phyloP scores from a whole-genome alignment of 2,329 filamentous ascomycete genomes.

The Penicillium sp. region DNA sequence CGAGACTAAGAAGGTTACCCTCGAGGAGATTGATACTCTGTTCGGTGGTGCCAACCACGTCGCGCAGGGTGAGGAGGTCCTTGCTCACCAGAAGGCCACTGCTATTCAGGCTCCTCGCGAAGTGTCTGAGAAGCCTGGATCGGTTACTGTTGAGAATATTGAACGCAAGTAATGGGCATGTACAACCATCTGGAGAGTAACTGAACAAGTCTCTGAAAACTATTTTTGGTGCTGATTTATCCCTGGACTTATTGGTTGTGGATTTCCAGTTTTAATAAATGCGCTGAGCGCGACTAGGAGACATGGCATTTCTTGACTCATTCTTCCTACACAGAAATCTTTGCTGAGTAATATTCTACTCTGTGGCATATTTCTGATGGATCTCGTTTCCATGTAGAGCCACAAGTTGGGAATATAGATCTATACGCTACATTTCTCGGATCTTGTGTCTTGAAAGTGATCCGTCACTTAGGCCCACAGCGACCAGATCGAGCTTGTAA shows the following conservation, averaged over 20 bases:
- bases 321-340: neutral
- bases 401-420: neutral
- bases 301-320: neutral
- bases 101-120: conserved; percentile 12
- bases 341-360: neutral
- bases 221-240: neutral
- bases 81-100: conserved; percentile 33
- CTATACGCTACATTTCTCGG: neutral
- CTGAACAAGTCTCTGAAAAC: neutral
- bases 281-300: conserved; percentile 1
- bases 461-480: conserved; percentile 22
- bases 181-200: neutral
- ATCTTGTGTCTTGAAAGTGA: conserved; percentile 23
- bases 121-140: conserved; percentile 23
- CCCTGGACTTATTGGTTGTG: neutral
- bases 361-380: neutral
- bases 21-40: conserved; percentile 45
- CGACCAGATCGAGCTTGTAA: conserved; percentile 16
- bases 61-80: conserved; percentile 37
- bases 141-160: conserved; percentile 31
- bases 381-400: neutral
- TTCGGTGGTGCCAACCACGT: conserved; percentile 46
- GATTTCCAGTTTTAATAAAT: conserved; percentile 13
- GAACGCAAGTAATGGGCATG: conserved; percentile 11
- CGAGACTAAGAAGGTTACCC: conserved; percentile 53